Base-by-base conservation (phyloP, 768 basidiomycete species). In the Auricularia heimuer region DNA sequence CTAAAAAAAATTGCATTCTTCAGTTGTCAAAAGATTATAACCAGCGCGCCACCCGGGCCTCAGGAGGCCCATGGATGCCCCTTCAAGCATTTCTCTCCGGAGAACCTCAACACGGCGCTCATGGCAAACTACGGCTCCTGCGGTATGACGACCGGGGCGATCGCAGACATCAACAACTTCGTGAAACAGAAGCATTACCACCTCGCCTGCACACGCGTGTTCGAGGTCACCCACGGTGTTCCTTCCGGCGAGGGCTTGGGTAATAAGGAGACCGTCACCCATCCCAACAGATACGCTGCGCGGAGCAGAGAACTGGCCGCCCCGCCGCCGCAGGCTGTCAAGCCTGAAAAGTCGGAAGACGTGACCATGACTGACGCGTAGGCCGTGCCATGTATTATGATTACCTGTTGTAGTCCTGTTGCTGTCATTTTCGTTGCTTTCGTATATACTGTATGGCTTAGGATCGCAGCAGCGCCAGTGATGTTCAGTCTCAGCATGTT, bases 161-260 rank as follows among this genome's bases (percentile, higher is more conserved):
- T 96, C 66, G 83, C 85, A 14, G 97, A 98, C 73, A 84, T 98
- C 65, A 83, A 92, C 80, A 79, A 79, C 61, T 84, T 82, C 3
- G 91, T 96, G 62, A 92, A 91, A 72, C 80, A 79, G 18, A 79
- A 82, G 3, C 94, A 96, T 73, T 96, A 87, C 74, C 96, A 99
- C 73, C 89, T 98, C 56, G 96, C 95, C 6, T 99, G 97, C 77
- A 98, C 97, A 8, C 83, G 95, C 29, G 93, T 98, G 24, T 99
- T 94, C 75, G 97, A 99, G 77, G 81, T 97, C 35, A 97, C 94
- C 33, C 96, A 98, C 74, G 86, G 89, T 8, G 85, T 96, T 62
- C 87, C 84, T 77, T 95, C 91, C 73, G 94, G 94, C 2, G 92
- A 97, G 14, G 97, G 96, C 0, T 70, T 95, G 54, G 92, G 92